A percentile compares a stretch with the other conserved stretches of the same genome.
Conservation (phyloP, 139 green algal species). For the Chlamydomonas sp. region DNA sequence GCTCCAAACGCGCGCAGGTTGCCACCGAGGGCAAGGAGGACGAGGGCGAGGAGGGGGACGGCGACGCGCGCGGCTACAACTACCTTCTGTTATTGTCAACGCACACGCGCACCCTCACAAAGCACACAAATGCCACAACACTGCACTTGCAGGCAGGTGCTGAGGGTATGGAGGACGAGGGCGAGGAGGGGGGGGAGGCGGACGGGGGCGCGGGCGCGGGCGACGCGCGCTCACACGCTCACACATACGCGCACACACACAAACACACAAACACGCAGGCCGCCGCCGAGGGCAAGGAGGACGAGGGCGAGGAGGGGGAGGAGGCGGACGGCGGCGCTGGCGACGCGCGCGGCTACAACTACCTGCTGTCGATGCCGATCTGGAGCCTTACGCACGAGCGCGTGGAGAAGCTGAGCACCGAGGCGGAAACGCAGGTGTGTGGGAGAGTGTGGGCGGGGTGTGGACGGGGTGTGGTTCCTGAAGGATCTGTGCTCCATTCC, state of each 20-base stretch:
- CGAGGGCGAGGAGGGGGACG: constrained; percentile 35
- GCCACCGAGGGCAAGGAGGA: constrained; percentile 29
- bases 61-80: constrained; percentile 62
- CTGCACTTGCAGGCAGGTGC: constrained; percentile 3
- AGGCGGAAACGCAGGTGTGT: too few relatives aligned
- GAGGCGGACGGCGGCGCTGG: constrained; percentile 5
- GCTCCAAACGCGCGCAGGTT: too few relatives aligned
- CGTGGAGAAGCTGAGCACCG: constrained; percentile 55
- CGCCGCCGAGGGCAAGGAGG: constrained; percentile 29
- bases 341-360: constrained; percentile 71
- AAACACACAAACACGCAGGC: too few relatives aligned
- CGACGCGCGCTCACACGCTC: too few relatives aligned
- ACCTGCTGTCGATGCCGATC: constrained; percentile 94
- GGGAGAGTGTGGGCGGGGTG: too few relatives aligned
- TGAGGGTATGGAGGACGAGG: constrained; percentile 8
- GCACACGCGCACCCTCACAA: too few relatives aligned
- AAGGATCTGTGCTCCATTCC: background rate
- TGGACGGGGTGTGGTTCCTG: constrained; percentile 27
- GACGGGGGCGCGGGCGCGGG: constrained; percentile 9
- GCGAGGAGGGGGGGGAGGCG: background rate
- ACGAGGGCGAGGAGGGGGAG: constrained; percentile 35
- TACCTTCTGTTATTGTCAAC: constrained; percentile 95
- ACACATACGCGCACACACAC: too few relatives aligned
- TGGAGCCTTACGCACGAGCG: constrained; percentile 91
- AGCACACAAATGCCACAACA: too few relatives aligned